Evolutionary conservation across 345 rosid genomes (phyloP).

Genomic region (Melaleuca quinquenervia): DNA sequence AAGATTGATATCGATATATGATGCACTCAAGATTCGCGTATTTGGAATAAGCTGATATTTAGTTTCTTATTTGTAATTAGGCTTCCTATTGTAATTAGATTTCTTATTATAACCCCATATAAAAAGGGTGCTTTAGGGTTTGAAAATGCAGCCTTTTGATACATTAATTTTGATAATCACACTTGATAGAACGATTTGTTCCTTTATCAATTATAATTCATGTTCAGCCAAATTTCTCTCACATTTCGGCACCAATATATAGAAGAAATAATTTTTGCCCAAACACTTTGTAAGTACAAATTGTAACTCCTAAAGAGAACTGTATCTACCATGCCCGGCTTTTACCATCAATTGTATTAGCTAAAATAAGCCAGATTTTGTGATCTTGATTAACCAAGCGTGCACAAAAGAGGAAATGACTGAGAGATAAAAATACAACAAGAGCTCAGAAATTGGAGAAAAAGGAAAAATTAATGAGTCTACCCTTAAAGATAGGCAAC

Average conservation of each 20-base stretch:
- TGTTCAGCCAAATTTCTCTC: too few relatives aligned
- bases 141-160: too few relatives aligned
- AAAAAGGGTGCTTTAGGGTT: too few relatives aligned
- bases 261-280: not conserved
- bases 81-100: too few relatives aligned
- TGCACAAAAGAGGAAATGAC: not conserved
- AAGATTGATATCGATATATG: not conserved
- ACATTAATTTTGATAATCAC: too few relatives aligned
- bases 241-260: not conserved
- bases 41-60: too few relatives aligned
- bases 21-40: too few relatives aligned
- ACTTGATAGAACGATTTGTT: too few relatives aligned
- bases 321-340: not conserved
- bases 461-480: not conserved
- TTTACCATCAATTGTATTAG: accelerated
- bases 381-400: not conserved
- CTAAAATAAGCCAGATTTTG: not conserved
- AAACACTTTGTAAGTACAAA: not conserved
- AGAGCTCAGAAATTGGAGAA: not conserved
- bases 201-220: too few relatives aligned
- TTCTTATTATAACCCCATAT: too few relatives aligned
- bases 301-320: not conserved
- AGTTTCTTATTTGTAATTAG: too few relatives aligned
- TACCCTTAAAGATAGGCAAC: not conserved
- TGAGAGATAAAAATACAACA: not conserved